These are phyloP conservation scores for Comarum palustre DNA, from an alignment of 306 rosid species.

Conservation along the genomic window DNA sequence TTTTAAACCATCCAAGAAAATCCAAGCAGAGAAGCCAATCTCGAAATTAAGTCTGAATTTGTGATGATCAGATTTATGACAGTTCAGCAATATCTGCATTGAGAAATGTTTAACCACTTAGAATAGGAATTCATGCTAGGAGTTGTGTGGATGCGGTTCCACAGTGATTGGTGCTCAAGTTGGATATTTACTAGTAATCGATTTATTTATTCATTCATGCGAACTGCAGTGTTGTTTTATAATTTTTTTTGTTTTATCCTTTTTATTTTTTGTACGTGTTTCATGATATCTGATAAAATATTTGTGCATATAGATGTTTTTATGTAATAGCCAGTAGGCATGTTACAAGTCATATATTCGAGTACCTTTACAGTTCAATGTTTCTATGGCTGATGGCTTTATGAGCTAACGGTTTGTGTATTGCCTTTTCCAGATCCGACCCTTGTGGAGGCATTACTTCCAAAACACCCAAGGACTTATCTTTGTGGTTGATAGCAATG, in stretches of 20 bases:
- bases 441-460: conserved; percentile 88
- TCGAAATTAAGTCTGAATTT: neutral
- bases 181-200: neutral
- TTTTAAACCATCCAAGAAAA: too few species aligned
- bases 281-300: neutral
- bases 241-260: too few species aligned
- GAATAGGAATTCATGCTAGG: neutral
- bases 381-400: neutral
- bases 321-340: neutral
- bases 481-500: conserved; percentile 83
- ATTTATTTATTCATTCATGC: neutral
- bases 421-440: conserved; percentile 59
- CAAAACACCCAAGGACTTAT: conserved; percentile 84
- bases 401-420: neutral
- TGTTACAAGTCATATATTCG: neutral
- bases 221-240: neutral
- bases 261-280: too few species aligned
- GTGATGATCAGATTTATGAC: neutral
- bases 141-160: neutral
- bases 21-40: too few species aligned
- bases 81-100: neutral
- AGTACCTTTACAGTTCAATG: neutral
- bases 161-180: neutral
- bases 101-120: neutral
- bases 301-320: neutral